These are phyloP conservation scores for Gonium pectorale DNA, from an alignment of 139 green algal species.

Conservation along the genomic window DNA sequence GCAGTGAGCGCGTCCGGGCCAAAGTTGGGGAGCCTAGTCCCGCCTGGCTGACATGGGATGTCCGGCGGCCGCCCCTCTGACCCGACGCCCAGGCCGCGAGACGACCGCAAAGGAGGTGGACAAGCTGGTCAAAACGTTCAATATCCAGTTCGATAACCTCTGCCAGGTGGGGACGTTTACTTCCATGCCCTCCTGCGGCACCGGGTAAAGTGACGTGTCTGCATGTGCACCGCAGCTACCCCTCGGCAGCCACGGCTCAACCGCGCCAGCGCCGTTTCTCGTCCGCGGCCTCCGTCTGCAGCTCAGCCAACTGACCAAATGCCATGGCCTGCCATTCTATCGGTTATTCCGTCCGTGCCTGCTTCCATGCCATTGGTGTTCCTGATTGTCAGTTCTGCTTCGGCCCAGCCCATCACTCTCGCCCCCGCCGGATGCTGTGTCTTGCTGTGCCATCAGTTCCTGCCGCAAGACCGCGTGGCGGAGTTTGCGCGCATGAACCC, in stretches of 20 bases:
- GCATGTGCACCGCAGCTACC: not conserved
- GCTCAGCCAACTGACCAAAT: no score
- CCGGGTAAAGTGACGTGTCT: not conserved
- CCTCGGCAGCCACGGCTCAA: no score
- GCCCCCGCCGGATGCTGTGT: no score
- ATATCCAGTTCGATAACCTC: slow-evolving; percentile 98
- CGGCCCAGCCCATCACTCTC: not conserved
- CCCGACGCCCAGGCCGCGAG: slow-evolving; percentile 53
- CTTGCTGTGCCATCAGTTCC: slow-evolving; percentile 89
- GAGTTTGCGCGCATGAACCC: slow-evolving; percentile 90
- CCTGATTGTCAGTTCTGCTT: no score
- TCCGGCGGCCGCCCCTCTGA: not conserved
- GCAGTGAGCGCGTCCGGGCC: no score
- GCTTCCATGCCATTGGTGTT: no score
- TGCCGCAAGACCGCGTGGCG: slow-evolving; percentile 95
- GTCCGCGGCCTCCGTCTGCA: no score
- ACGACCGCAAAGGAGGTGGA: slow-evolving; percentile 69
- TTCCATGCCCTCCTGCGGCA: not conserved
- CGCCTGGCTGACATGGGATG: not conserved
- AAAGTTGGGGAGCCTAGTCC: no score
- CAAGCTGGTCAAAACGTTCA: slow-evolving; percentile 71
- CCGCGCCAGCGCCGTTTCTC: no score
- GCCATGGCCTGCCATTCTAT: no score
- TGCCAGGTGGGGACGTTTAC: slow-evolving; percentile 74
- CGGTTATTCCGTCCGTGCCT: no score